Base-by-base conservation (phyloP, 441 rosid genomes). In the Melastoma candidum region DNA sequence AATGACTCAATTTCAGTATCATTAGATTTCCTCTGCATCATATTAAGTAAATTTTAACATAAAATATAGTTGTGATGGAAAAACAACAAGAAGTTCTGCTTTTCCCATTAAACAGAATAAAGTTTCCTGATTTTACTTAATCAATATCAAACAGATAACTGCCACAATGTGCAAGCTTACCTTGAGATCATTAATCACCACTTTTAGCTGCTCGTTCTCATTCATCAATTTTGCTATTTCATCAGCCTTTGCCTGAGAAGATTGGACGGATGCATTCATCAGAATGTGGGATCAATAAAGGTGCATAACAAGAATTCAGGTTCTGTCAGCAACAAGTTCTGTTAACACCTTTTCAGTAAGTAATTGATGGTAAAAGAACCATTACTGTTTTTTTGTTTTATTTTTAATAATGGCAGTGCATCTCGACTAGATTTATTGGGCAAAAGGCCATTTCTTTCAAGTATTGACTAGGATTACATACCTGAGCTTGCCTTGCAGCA, bases 401-500 rank as follows among this genome's bases (percentile, higher is more conserved):
- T 17, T 17, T 17, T 17, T 17, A 17, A 17, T 17, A 17, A 17
- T 17, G 22, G 22, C 22, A 17, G 22, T 17, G 22, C 22, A 17
- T 17, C 22, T 17, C 22, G 22, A 17, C 22, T 17, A 17, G 22
- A 17, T 17, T 17, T 17, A 17, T 17, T 17, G 22, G 22, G 22
- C 22, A 17, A 17, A 17, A 17, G 22, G 22, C 22, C 22, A 32
- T 29, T 13, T 52, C 46, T 9, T 52, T 14, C 56, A 36, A 7
- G 25, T 32, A 51, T 22, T 6, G 12, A 17, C 26, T 44, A 26
- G 43, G 11, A 52, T 63, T 12, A 67, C 58, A 68, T 83, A 94
- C 99, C 99, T 94, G 97, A 58, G 99, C 84, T 87, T 90, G 99
- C 77, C 95, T 90, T 59, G 97, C 97, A 77, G 99, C 99, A 74